Evolutionary conservation across 805 yeast genomes (phyloP).

Genomic region (Sporopachydermia lactativora): DNA sequence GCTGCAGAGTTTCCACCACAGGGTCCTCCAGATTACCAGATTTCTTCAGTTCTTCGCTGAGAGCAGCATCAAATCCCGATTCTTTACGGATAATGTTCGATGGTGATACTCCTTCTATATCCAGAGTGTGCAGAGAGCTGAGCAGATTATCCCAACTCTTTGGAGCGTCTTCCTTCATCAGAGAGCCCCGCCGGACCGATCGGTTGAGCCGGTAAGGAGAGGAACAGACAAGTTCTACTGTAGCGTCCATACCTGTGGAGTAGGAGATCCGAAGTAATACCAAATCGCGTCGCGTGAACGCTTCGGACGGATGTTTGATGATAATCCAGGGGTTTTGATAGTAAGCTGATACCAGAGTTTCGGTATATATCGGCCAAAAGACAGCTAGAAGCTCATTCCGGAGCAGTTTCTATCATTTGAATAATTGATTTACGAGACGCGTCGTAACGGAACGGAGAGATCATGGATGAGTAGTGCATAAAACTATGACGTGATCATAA

Average conservation of each 20-base stretch:
- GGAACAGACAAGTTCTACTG: neutral
- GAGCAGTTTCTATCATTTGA: too few relatives aligned
- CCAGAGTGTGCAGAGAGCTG: conserved; percentile 1
- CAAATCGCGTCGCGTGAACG: neutral
- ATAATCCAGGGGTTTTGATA: too few relatives aligned
- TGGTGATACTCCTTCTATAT: neutral
- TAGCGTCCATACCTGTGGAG: too few relatives aligned
- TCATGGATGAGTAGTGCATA: too few relatives aligned
- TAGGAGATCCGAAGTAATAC: too few relatives aligned
- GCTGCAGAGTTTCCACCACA: neutral
- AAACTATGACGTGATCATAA: too few relatives aligned
- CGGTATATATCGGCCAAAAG: too few relatives aligned
- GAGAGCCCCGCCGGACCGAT: neutral
- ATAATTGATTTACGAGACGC: too few relatives aligned
- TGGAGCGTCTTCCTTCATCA: neutral
- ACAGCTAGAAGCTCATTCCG: too few relatives aligned
- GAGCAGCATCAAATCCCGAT: neutral
- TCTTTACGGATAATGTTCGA: neutral
- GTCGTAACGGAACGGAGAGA: too few relatives aligned
- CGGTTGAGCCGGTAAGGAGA: neutral
- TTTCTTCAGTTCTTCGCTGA: neutral
- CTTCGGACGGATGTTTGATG: neutral
- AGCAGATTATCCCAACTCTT: conserved; percentile 1
- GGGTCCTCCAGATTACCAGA: neutral
- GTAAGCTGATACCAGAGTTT: too few relatives aligned